Base-by-base conservation (phyloP, 345 rosid species). In the Aquilaria malaccensis region DNA sequence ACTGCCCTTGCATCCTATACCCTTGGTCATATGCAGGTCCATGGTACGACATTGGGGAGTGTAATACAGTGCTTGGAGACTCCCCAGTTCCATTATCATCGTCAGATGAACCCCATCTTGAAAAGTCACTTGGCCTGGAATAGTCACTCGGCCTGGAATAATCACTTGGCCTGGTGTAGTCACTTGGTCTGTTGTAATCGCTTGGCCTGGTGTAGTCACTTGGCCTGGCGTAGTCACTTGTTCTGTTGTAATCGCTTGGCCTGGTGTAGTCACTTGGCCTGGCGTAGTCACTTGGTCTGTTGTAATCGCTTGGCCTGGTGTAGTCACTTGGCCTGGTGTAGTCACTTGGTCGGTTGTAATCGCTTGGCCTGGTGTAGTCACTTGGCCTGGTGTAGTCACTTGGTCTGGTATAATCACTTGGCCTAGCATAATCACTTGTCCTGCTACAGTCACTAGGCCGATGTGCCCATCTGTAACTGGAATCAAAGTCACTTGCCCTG, bases 71-170 rank as follows among this genome's bases (percentile, higher is more conserved):
- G 70, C 97, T 88, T 0, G 97, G 99, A 3, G 97, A 90, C 62
- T 94, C 97, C 30, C 89, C 96, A 12, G 73, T 85, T 9, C 88
- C 90, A 15, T 88, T 83, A 76, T 94, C 99, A 78, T 91, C 99
- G 66, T 94, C 97, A 0, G 97, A 94, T 1, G 95, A 90, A 43
- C 99, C 96, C 89, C 86, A 86, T 75, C 95, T 71, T 3, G 99
- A 85, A 73, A 67, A 89, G 67, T 94, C 97, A 74, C 99, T 84
- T 5, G 93, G 97, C 70, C 94, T 74, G 11, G 98, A 93, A 72
- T 82, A 92, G 70, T 87, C 96, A 70, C 98, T 91, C 3, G 94
- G 79, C 69, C 98, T 77, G 2, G 95, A 83, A 59, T 78, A 84
- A 72, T 87, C 97, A 67, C 98, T 91, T 2, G 87, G 74, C 73